Evolutionary conservation across 176 grass and related monocot genomes (phyloP), one percentile per base, ranked within the genome.

Genomic region (Calamus simplicifolius): DNA sequence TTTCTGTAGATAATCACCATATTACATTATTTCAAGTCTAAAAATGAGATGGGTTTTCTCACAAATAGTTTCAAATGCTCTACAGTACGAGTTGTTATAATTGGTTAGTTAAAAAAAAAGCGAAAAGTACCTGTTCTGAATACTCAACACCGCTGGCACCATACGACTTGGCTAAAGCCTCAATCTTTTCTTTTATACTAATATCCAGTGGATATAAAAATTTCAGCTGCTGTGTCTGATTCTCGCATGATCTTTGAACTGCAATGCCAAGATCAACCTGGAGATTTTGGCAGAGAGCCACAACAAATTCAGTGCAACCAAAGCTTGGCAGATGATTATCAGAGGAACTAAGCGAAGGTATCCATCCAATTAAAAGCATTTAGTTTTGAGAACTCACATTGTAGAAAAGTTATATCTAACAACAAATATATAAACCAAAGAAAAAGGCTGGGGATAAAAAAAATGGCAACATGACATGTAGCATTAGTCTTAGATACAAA

Each of bases 161-260:
- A 64, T 97, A 97, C 48, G 80, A 91, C 52, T 78, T 91, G 6
- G 87, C 87, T 75, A 97, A 88, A 19, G 93, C 77, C 21, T 88
- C 92, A 30, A 97, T 97, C 69, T 97, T 97, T 64, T 97, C 92
- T 97, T 89, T 98, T 57, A 98, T 92, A 70, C 81, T 68, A 66
- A 76, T 67, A 52, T 98, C 84, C 50, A 98, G 63, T 63, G 93
- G 87, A 80, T 98, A 98, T 63, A 98, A 69, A 76, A 92, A 98
- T 50, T 80, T 98, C 62, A 98, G 62, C 49, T 71, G 69, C 14
- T 89, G 78, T 61, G 73, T 50, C 66, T 82, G 87, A 59, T 73
- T 92, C 70, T 98, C 87, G 10, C 93, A 98, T 82, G 87, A 84
- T 62, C 72, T 79, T 81, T 98, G 93, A 77, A 98, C 93, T 14